Base-by-base conservation (phyloP, 2,329 filamentous ascomycete species). In the Colletotrichum coccodes region DNA sequence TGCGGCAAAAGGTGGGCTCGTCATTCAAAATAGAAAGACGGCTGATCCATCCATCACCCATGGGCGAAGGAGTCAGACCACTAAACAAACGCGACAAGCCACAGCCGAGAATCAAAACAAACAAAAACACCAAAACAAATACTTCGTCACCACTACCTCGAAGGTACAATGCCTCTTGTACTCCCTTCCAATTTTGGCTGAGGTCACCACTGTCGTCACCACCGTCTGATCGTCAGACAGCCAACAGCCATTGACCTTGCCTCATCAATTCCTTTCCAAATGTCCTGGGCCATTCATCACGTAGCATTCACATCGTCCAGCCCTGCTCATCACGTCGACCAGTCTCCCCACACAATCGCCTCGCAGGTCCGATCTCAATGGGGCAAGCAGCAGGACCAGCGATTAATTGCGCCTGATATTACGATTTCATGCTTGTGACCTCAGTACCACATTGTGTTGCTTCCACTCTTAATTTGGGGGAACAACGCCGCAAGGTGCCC, bases 71-170 rank as follows among this genome's bases (percentile, higher is more conserved):
- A 56, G 47, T 56, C 56, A 60, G 66, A 42, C 66, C 66, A 46
- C 61, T 69, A 60, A 68, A 60, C 65, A 68, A 65, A 68, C 65
- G 65, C 65, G 65, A 68, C 61, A 69, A 69, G 66, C 66, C 66
- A 69, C 56, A 49, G 49, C 61, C 61, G 42, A 46, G 64, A 60
- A 66, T 54, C 61, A 69, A 69, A 69, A 69, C 66, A 68, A 68
- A 68, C 65, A 60, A 60, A 50, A 60, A 60, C 57, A 60, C 34
- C 57, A 60, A 49, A 60, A 60, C 57, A 59, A 59, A 59, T 36
- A 28, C 56, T 52, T 38, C 36, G 49, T 61, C 64, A 44, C 57
- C 50, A 67, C 42, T 21, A 63, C 30, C 28, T 34, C 8, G 12
- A 4, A 21, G 56, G 40, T 58, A 58, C 40, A 16, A 26, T 46